Base-by-base conservation (phyloP, 1,139 yeast species). In the Suhomyces panamericanus region DNA sequence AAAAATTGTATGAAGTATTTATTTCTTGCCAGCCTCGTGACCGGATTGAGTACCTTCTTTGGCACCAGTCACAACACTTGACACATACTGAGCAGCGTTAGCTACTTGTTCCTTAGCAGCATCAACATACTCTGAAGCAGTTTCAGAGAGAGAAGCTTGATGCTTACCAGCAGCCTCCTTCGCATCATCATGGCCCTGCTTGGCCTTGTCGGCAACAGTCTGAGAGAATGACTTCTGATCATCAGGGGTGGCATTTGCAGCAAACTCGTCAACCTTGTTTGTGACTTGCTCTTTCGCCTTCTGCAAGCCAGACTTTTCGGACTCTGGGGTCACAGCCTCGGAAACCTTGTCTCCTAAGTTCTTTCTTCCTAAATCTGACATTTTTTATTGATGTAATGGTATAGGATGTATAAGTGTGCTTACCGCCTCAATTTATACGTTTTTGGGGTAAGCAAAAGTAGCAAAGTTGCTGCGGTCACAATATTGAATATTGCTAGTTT, bases 291-390 rank as follows among this genome's bases (percentile, higher is more conserved):
- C 96, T 75, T 85, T 84, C 53, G 82, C 83, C 69, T 85, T 73
- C 58, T 88, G 86, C 36, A 70, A 66, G 56, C 74, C 68, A 39
- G 82, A 54, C 76, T 89, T 89, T 64, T 86, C 76, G 43, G 80
- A 68, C 48, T 88, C 84, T 61, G 96, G 96, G 57, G 80, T 87
- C 46, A 85, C 52, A 43, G 78, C 61, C 76, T 88, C 96, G 47
- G 75, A 47, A 53, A 79, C 70, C 71, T 88, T 87, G 64, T 83
- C 85, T 54, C 84, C 58, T 59, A 89, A 75, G 63, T 77, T 69
- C 69, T 87, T 87, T 85, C 96, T 86, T 57, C 87, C 88, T 53
- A 77, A 67, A 79, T 85, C 90, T 59, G 90, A 81, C 90, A 85
- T 85, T 31, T 29, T 53, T 39, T 10, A 26, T 20, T 20, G 24